phyloP scores from a whole-genome alignment of 2,329 filamentous ascomycete genomes.

The Hyphodiscus sp. region DNA sequence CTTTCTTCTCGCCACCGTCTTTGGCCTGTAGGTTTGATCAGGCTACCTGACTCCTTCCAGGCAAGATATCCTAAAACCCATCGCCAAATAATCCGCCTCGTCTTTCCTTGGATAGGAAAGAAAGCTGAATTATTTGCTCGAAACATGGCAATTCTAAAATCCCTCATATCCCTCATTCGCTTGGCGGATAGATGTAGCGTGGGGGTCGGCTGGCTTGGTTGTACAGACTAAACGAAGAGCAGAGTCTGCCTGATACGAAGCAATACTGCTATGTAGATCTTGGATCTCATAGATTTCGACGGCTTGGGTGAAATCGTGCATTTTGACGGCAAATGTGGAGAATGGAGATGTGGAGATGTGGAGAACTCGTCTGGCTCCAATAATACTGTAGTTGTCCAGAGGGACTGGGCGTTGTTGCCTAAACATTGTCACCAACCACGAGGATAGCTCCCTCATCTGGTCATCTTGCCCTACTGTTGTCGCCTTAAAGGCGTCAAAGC shows the following conservation, averaged over 20 bases:
- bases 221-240: background rate
- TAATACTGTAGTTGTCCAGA: too few species aligned
- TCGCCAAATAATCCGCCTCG: background rate
- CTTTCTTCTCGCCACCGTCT: background rate
- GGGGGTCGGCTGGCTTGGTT: background rate
- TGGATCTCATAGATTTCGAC: background rate
- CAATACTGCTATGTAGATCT: background rate
- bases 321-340: background rate
- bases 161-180: background rate
- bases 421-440: too few species aligned
- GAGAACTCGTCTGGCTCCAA: background rate
- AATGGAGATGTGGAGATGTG: background rate
- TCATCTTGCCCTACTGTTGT: background rate
- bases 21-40: background rate
- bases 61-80: background rate
- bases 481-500: background rate
- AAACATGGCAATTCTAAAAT: background rate
- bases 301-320: background rate
- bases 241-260: background rate
- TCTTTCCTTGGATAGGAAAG: background rate
- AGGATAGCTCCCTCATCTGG: too few species aligned
- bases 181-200: background rate
- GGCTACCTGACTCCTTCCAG: background rate
- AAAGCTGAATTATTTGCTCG: too few species aligned
- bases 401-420: too few species aligned